These are phyloP conservation scores for Cercospora beticola DNA, from an alignment of 2,329 filamentous ascomycete genomes.

Conservation along the genomic window DNA sequence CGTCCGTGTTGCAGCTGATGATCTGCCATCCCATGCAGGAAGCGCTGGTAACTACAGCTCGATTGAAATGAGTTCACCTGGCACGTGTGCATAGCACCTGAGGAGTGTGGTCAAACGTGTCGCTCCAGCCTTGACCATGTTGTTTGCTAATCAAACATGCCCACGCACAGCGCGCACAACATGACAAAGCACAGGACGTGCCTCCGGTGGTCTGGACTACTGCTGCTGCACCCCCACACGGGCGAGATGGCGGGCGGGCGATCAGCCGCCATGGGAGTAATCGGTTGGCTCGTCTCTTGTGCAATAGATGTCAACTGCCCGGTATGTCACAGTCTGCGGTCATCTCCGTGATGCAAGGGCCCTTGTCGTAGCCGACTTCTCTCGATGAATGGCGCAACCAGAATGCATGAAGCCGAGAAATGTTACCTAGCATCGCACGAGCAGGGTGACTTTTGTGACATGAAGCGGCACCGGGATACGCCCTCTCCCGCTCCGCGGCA, in stretches of 20 bases:
- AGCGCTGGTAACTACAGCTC: conserved; percentile 4
- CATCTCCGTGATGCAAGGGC: conserved; percentile 15
- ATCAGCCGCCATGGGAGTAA: not conserved
- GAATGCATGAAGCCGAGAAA: conserved; percentile 8
- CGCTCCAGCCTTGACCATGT: not conserved
- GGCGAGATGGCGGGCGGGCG: not conserved
- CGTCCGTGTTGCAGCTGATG: conserved; percentile 22
- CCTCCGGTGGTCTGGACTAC: not conserved
- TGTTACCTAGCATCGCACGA: conserved; percentile 7
- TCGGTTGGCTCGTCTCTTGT: not conserved
- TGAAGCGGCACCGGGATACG: conserved; percentile 16
- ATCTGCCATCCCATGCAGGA: conserved; percentile 24
- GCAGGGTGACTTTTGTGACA: not conserved
- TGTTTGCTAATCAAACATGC: conserved; percentile 6
- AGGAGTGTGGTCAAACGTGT: not conserved
- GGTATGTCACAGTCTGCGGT: conserved; percentile 1
- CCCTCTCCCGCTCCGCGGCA: conserved; percentile 16
- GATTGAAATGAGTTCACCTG: conserved; percentile 13
- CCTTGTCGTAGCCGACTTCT: not conserved
- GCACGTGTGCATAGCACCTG: conserved; percentile 20
- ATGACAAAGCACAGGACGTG: not conserved
- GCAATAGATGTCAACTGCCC: not conserved
- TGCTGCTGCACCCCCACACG: not conserved
- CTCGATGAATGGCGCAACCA: conserved; percentile 3
- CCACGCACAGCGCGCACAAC: not conserved